phyloP scores from a whole-genome alignment of 2,329 filamentous ascomycete species.

The Pseudogymnoascus sp. region DNA sequence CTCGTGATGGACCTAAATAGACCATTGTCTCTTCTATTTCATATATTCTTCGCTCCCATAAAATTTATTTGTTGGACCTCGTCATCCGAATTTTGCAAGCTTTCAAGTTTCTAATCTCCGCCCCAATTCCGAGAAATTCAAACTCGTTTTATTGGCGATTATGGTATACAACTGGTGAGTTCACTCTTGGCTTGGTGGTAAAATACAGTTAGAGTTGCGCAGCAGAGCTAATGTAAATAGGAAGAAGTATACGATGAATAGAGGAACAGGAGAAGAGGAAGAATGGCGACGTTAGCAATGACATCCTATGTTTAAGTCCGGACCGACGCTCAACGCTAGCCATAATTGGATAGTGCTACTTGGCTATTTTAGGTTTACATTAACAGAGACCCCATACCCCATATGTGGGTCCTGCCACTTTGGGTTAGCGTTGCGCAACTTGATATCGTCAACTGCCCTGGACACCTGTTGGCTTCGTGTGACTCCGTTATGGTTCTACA shows the following conservation, averaged over 20 bases:
- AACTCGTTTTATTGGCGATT: neutral
- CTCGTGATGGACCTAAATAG: slow-evolving; percentile 18
- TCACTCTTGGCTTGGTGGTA: neutral
- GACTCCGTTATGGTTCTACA: neutral
- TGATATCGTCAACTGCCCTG: neutral
- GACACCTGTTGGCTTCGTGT: neutral
- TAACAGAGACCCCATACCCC: neutral
- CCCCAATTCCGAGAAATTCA: neutral
- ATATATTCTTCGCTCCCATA: neutral
- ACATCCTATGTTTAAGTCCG: neutral
- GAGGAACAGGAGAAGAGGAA: neutral
- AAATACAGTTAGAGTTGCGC: neutral
- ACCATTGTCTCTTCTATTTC: slow-evolving; percentile 8
- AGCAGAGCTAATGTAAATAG: neutral
- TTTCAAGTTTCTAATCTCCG: neutral
- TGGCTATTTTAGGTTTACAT: neutral
- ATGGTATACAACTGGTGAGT: neutral
- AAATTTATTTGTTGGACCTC: neutral
- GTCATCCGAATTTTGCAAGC: neutral
- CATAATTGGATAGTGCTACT: neutral
- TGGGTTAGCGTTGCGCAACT: neutral
- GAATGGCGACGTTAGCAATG: neutral
- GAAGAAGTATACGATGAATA: neutral
- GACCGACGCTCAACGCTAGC: neutral
- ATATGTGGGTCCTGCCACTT: neutral